Percentiles rank a stretch among this genome's conserved stretches.
phyloP scores from a whole-genome alignment of 176 grass and related monocot genomes.

The Secale cereale region DNA sequence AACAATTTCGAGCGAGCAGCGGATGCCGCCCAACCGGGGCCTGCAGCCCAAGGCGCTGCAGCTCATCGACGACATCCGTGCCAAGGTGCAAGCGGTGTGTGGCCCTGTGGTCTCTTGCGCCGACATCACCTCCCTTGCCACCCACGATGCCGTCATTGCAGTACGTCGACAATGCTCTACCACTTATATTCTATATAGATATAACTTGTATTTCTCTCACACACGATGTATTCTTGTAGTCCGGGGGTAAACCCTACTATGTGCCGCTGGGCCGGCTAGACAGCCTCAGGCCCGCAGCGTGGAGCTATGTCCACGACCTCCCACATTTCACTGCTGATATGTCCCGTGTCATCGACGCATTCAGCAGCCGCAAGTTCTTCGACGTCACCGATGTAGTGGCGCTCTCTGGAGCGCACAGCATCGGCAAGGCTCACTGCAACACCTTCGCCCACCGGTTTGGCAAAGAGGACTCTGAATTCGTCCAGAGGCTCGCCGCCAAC shows the following conservation, averaged over 20 bases:
- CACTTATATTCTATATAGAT: no score
- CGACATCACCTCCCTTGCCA: slow-evolving; percentile 37
- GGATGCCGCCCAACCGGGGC: background rate
- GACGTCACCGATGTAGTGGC: background rate
- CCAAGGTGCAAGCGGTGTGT: background rate
- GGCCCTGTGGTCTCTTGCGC: slow-evolving; percentile 35
- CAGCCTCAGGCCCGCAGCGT: background rate
- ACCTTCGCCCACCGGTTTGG: background rate
- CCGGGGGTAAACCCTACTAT: background rate
- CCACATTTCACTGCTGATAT: background rate
- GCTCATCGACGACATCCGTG: background rate
- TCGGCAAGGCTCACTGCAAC: background rate
- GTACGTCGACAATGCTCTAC: no score
- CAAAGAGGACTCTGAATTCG: background rate
- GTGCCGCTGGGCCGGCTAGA: background rate
- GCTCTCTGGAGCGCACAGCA: background rate
- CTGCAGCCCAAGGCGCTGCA: background rate
- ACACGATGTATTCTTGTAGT: background rate
- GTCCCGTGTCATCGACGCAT: background rate
- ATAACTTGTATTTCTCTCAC: no score
- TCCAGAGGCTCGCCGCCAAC: background rate
- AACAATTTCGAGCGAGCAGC: background rate
- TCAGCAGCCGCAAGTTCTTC: background rate
- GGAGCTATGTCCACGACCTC: background rate
- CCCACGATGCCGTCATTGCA: slow-evolving; percentile 3